phyloP scores from a whole-genome alignment of 768 basidiomycete genomes.

The Leccinum imitatum region DNA sequence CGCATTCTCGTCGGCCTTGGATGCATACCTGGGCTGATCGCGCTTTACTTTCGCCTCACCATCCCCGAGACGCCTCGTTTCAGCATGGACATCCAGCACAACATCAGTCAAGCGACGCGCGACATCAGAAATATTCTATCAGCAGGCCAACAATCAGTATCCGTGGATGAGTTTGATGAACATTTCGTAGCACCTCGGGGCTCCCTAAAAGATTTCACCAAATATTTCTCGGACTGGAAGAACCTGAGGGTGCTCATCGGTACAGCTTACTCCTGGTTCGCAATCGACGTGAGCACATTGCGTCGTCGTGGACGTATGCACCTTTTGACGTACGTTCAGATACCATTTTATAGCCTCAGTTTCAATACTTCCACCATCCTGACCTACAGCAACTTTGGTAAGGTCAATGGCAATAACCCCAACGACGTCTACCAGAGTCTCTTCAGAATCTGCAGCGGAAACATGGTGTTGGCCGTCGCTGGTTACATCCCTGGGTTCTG shows the following conservation, averaged over 20 bases:
- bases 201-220: conserved; percentile 59
- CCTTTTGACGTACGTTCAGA: conserved; percentile 37
- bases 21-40: conserved; percentile 72
- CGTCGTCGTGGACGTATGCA: neutral
- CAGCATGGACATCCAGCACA: conserved; percentile 87
- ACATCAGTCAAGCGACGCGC: conserved; percentile 66
- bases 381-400: conserved; percentile 64
- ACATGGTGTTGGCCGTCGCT: conserved; percentile 15
- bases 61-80: conserved; percentile 90
- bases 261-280: conserved; percentile 84
- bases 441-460: conserved; percentile 23
- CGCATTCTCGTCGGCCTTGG: conserved; percentile 86
- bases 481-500: conserved; percentile 53
- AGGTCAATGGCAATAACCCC: conserved; percentile 28
- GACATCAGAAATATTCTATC: conserved; percentile 70
- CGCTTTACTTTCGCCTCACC: conserved; percentile 87
- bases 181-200: conserved; percentile 66
- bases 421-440: conserved; percentile 24
- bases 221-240: conserved; percentile 68
- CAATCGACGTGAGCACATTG: conserved; percentile 60
- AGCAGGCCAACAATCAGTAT: conserved; percentile 39
- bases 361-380: conserved; percentile 80
- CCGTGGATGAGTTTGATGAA: conserved; percentile 44
- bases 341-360: conserved; percentile 86
- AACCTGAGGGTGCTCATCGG: conserved; percentile 80